Base-by-base conservation (phyloP, 2,329 filamentous ascomycete genomes). In the Neofusicoccum umdonicola region DNA sequence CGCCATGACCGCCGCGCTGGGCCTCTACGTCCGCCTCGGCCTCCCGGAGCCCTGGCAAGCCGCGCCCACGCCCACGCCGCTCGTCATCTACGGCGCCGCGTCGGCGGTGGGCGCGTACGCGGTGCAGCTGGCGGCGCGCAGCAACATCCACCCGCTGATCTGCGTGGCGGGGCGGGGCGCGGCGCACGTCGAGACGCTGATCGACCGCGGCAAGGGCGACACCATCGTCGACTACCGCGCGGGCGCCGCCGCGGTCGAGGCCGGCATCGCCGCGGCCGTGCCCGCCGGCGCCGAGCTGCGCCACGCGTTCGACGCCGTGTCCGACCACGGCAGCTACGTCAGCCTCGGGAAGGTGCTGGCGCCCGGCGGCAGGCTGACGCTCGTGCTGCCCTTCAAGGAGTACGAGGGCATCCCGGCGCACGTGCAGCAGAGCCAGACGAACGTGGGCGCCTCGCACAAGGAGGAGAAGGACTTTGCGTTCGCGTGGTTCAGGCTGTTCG, bases 81-180 rank as follows among this genome's bases (percentile, higher is more conserved):
- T 82, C 2, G 73, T 85, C 7, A 73, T 85, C 47, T 84, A 84
- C 68, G 82, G 82, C 27, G 84, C 80, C 0, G 79, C 83, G 0
- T 82, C 82, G 0, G 81, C 86, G 0, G 86, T 89, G 1, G 87
- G 87, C 7, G 76, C 83, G 4, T 89, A 84, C 69, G 82, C 82
- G 0, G 74, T 88, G 48, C 85, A 89, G 71, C 77, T 89, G 15
- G 85, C 85, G 11, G 70, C 68, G 4, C 76, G 81, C 80, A 67
- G 66, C 3, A 84, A 86, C 70, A 85, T 89, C 66, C 85, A 88
- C 72, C 87, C 87, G 0, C 74, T 89, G 48, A 86, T 90, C 67
- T 82, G 81, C 66, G 79, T 89, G 7, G 86, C 87, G 0, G 87
- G 87, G 6, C 76, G 78, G 2, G 83, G 83, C 5, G 73, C 73